Base-by-base conservation (phyloP, 2,329 filamentous ascomycete genomes). In the Neopestalotiopsis clavispora region DNA sequence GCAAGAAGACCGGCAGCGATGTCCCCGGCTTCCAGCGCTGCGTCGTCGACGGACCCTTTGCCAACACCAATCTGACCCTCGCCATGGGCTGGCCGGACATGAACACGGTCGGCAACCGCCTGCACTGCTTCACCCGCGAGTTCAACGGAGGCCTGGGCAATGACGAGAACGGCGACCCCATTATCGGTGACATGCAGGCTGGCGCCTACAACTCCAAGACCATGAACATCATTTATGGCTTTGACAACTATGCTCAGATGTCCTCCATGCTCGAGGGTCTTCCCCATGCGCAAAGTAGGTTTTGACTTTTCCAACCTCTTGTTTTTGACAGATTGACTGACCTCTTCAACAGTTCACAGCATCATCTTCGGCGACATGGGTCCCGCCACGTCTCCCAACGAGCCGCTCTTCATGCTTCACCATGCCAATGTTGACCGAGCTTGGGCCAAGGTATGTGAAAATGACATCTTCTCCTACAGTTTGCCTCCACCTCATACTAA, bases 31-130 rank as follows among this genome's bases (percentile, higher is more conserved):
- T 72, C 70, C n/a, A 77, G 77, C 40, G 76, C 75, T 82, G 80
- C 70, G 75, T 82, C 32, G 56, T 69, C 0, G 74, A 78, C 42
- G 80, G 80, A 1, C 78, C 79, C 0, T 82, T 82, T 70, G 71
- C 71, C 9, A 74, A 75, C 60, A 69, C 65, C 28, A 79, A 80
- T 68, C 66, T 77, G 61, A 77, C 74, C 0, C 73, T 81, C 28
- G 75, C 76, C 40, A 74, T 80, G 59, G 69, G 71, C 52, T 72
- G 71, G 71, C 71, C 71, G 38, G 45, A 73, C 23, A 65, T 69
- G 61, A 72, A 70, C 62, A 56, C 42, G 12, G 32, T 38, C 5
- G 69, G 71, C 14, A 52, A 73, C 67, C 67, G 68, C 7, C 63
- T 66, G 67, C 72, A 73, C 69, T 73, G 72, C 68, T 62, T 73